These are phyloP conservation scores for Venturia asperata DNA, from an alignment of 2,329 filamentous ascomycete genomes.

Conservation along the genomic window DNA sequence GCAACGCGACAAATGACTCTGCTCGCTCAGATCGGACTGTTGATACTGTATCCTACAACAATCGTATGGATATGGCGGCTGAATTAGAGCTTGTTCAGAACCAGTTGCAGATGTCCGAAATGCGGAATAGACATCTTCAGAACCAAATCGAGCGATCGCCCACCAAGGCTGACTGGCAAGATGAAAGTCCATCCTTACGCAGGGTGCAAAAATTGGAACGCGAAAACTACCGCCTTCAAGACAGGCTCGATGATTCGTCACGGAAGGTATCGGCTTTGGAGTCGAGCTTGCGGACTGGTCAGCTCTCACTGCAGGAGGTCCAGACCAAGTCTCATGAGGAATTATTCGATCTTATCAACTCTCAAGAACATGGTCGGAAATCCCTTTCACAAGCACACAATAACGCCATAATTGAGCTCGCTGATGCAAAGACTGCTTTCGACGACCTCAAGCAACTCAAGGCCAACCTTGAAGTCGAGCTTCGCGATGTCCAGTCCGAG, in stretches of 20 bases:
- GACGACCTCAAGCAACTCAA: constrained; percentile 81
- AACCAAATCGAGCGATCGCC: constrained; percentile 73
- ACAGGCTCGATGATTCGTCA: constrained; percentile 87
- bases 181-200: constrained; percentile 70
- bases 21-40: constrained; percentile 76
- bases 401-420: constrained; percentile 73
- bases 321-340: constrained; percentile 93
- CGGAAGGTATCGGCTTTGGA: constrained; percentile 89
- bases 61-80: constrained; percentile 80
- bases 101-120: constrained; percentile 85
- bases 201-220: constrained; percentile 87
- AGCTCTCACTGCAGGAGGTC: constrained; percentile 82
- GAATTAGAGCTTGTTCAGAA: constrained; percentile 91
- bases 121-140: constrained; percentile 90
- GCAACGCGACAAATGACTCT: constrained; percentile 65
- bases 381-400: constrained; percentile 79
- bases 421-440: constrained; percentile 78
- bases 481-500: constrained; percentile 77
- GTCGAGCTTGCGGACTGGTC: constrained; percentile 75
- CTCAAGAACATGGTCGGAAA: constrained; percentile 81
- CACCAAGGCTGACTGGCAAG: constrained; percentile 53
- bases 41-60: constrained; percentile 77
- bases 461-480: constrained; percentile 71
- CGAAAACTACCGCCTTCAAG: constrained; percentile 83
- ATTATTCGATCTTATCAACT: constrained; percentile 84